Conservation (phyloP, 768 basidiomycete species). For the Podaxis sp. region DNA sequence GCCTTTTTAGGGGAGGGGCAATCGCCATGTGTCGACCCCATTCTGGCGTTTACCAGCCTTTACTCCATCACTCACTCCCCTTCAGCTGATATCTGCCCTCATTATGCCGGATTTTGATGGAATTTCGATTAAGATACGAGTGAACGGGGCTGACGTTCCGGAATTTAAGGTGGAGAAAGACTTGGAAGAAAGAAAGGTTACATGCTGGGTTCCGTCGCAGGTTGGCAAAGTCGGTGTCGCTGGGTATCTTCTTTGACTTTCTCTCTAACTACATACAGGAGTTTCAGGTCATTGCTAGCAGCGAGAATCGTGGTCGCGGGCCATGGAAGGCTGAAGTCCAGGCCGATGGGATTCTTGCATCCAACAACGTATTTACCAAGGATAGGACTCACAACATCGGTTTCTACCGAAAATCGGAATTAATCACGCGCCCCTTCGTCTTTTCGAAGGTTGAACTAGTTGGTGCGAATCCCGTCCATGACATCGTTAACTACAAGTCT, state of each 20-base stretch:
- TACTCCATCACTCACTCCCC: not conserved
- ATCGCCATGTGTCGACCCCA: not conserved
- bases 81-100: not conserved
- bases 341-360: not conserved
- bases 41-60: not conserved
- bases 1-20: not conserved
- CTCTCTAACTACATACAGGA: not conserved
- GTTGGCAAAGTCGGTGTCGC: constrained; percentile 17
- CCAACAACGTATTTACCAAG: not conserved
- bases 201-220: constrained; percentile 27
- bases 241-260: not conserved
- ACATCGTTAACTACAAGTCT: not conserved
- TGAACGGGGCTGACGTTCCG: not conserved
- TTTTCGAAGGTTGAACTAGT: constrained; percentile 9
- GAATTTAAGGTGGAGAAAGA: not conserved
- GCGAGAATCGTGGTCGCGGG: not conserved
- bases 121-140: not conserved
- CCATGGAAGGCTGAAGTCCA: not conserved
- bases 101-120: not conserved
- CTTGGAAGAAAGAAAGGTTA: constrained; percentile 6
- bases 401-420: not conserved
- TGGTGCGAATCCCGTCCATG: not conserved
- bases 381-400: not conserved
- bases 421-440: not conserved
- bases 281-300: not conserved